Percentiles rank a stretch among this genome's conserved stretches.
Evolutionary conservation across 495 filamentous ascomycete species (phyloP).

Genomic region (Trichoderma erinaceum): DNA sequence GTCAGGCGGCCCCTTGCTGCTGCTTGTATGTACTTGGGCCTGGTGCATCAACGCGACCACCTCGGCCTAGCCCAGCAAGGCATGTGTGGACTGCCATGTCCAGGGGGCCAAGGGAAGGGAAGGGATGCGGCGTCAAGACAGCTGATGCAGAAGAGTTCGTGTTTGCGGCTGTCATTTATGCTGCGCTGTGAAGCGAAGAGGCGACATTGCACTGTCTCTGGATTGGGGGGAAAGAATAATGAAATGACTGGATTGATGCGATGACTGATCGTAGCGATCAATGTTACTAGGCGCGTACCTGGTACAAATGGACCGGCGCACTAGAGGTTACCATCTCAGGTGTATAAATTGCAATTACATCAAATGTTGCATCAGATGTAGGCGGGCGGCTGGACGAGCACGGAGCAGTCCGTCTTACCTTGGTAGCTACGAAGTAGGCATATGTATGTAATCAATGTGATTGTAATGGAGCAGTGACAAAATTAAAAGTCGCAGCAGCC

Average conservation of each 20-base stretch:
- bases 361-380: background rate
- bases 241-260: background rate
- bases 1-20: background rate
- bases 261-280: background rate
- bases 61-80: slow-evolving; percentile 3
- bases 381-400: background rate
- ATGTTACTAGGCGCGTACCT: background rate
- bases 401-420: background rate
- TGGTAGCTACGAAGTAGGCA: no score
- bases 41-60: slow-evolving; percentile 11
- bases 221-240: background rate
- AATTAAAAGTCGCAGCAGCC: no score
- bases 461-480: background rate
- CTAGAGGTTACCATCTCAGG: background rate
- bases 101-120: background rate
- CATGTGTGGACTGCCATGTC: background rate
- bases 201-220: background rate
- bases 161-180: background rate
- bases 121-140: background rate
- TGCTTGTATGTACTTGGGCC: slow-evolving; percentile 9
- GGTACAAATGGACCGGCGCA: background rate
- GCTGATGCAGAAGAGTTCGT: background rate
- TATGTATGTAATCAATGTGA: background rate
- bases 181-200: background rate
- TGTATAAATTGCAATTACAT: background rate